Evolutionary conservation across 164 flowering plant genomes (phyloP), one percentile per base, ranked within the genome.

Genomic region (Chimonanthus praecox): DNA sequence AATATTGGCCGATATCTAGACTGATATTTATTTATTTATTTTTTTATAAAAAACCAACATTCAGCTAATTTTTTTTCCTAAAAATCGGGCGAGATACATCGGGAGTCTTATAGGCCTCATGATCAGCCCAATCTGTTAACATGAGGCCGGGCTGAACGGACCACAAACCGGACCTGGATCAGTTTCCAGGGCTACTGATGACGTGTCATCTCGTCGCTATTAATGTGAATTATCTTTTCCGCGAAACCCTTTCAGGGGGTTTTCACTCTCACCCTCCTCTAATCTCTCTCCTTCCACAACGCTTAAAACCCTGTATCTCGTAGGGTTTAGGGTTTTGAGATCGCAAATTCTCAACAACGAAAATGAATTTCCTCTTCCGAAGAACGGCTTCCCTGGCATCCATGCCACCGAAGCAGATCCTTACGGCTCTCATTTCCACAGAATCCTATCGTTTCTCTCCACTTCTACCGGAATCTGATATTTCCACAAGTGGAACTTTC

Each of bases 331-430:
- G 33, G 33, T 33, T 33, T 33, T 33, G 33, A 33, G 33, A 33
- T 33, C 33, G 33, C 33, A 33, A 33, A 7, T 33, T 15, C 7
- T 6, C 65, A 2, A 16, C 8, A 4, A 7, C 10, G 47, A 79
- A 76, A 58, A 82, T 77, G 82, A 82, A 82, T 68, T 51, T 66
- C 49, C 16, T 82, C 33, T 20, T 77, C 67, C 72, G 77, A 65
- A 79, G 64, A 49, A 72, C 76, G 7, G 58, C 76, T 44, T 33
- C 33, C 33, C 33, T 33, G 33, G 33, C 33, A 33, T 69, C 80
- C 7, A 21, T 75, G 7, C 69, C 74, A 60, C 78, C 81, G 64
- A 79, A 66, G 67, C 75, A 75, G 21, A 60, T 76, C 3, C 78
- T 77, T 47, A 49, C 77, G 50, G 78, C 83, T 68, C 60, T 78